These are phyloP conservation scores for Medicago lupulina DNA, from an alignment of 306 rosid genomes.

Conservation along the genomic window DNA sequence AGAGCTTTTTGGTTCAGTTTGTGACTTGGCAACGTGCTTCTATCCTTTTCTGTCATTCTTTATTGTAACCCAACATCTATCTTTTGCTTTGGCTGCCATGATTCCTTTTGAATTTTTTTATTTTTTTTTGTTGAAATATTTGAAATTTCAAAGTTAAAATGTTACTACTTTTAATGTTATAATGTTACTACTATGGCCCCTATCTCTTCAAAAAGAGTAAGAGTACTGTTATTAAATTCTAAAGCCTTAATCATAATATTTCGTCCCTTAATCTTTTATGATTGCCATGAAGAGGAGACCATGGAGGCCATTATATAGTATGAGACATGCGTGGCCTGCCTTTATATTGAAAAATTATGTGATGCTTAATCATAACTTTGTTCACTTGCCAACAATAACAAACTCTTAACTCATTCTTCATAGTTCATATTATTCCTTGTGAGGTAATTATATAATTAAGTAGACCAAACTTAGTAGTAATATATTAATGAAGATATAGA, in stretches of 20 bases:
- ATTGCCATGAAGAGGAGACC: conserved; percentile 55
- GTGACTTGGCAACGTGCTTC: conserved; percentile 59
- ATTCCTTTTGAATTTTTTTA: conserved; percentile 39
- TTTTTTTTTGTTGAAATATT: conserved; percentile 31
- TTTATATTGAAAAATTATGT: conserved; percentile 51
- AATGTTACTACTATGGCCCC: conserved; percentile 54
- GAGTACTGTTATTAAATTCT: conserved; percentile 38
- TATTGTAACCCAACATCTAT: conserved; percentile 52
- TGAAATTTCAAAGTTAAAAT: conserved; percentile 65
- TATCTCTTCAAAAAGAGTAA: conserved; percentile 39
- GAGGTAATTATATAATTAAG: conserved; percentile 27
- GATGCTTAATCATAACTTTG: conserved; percentile 35
- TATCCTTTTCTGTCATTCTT: conserved; percentile 62
- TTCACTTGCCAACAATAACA: conserved; percentile 29
- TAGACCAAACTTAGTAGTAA: neutral
- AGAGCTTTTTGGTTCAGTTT: conserved; percentile 40
- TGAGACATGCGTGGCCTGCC: conserved; percentile 72
- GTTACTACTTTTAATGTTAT: conserved; percentile 45
- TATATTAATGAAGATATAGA: too few relatives aligned
- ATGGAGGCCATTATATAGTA: conserved; percentile 46
- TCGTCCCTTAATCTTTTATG: conserved; percentile 46
- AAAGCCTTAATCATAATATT: conserved; percentile 53
- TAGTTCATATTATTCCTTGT: neutral
- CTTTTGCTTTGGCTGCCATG: conserved; percentile 79
- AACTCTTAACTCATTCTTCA: conserved; percentile 25